These are phyloP conservation scores for Zygotorulaspora sp. DNA, from an alignment of 805 yeast species.

Conservation along the genomic window DNA sequence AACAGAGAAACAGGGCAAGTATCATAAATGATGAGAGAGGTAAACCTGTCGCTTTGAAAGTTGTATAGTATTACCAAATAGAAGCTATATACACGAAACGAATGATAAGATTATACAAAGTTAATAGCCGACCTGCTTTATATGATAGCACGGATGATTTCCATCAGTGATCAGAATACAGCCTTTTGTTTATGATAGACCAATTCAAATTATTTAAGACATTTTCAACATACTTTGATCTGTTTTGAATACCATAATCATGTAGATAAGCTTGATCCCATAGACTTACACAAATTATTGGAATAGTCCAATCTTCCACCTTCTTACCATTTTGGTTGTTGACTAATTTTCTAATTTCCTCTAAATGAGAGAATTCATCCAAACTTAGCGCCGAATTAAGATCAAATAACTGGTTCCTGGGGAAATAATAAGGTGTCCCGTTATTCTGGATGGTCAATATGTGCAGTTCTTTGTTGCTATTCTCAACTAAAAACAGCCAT, in stretches of 20 bases:
- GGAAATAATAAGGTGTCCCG: constrained; percentile 71
- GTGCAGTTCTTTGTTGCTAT: constrained; percentile 52
- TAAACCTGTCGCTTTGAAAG: constrained; percentile 73
- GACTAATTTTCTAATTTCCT: constrained; percentile 41
- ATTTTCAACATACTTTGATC: constrained; percentile 63
- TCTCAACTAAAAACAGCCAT: constrained; percentile 70
- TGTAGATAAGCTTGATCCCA: constrained; percentile 88
- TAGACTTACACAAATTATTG: constrained; percentile 65
- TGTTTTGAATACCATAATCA: constrained; percentile 79
- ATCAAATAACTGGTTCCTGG: constrained; percentile 68
- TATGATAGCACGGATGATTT: too few species aligned
- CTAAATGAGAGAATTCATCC: constrained; percentile 47
- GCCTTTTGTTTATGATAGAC: constrained; percentile 57
- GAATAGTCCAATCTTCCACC: constrained; percentile 56
- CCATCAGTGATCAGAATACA: constrained; percentile 24
- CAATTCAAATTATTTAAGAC: constrained; percentile 81
- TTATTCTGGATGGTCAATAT: constrained; percentile 59
- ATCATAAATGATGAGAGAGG: constrained; percentile 63
- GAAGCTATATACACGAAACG: constrained; percentile 7
- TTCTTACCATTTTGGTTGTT: constrained; percentile 22
- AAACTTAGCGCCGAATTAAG: constrained; percentile 65
- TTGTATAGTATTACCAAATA: constrained; percentile 37
- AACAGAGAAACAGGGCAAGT: constrained; percentile 67
- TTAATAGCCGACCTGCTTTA: too few species aligned
- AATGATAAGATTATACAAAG: constrained; percentile 2